phyloP scores from a whole-genome alignment of 495 filamentous ascomycete genomes.

The Penicillium verhagenii region DNA sequence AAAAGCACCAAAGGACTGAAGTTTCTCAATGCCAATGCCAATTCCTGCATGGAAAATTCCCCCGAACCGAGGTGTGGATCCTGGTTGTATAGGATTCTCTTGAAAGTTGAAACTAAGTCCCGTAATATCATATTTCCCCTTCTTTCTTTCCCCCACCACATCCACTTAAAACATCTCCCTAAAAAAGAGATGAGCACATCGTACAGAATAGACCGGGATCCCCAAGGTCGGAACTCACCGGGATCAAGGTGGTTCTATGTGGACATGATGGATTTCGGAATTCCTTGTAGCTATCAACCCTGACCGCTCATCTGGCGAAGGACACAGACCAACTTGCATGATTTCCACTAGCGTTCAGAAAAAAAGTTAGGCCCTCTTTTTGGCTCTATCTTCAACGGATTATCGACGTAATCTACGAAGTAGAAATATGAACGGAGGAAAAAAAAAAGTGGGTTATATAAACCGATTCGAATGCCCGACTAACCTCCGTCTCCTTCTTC shows the following conservation, averaged over 20 bases:
- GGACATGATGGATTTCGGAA: too few relatives aligned
- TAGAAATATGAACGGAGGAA: too few relatives aligned
- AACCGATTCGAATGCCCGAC: background rate
- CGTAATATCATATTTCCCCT: too few relatives aligned
- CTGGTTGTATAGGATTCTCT: too few relatives aligned
- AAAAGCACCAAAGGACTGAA: background rate
- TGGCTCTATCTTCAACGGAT: too few relatives aligned
- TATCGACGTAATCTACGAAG: constrained; percentile 1
- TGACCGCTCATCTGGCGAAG: constrained; percentile 22
- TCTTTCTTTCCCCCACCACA: too few relatives aligned
- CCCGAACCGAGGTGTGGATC: too few relatives aligned
- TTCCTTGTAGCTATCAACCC: too few relatives aligned
- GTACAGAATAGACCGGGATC: background rate
- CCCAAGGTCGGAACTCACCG: constrained; percentile 16
- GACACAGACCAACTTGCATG: constrained; percentile 11
- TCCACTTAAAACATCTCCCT: too few relatives aligned
- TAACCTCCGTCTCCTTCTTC: background rate
- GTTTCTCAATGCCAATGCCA: background rate
- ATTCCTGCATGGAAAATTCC: too few relatives aligned
- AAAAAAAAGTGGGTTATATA: constrained; percentile 1
- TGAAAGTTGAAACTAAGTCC: too few relatives aligned
- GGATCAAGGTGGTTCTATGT: constrained; percentile 9
- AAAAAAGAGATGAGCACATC: background rate
- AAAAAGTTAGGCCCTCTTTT: background rate
- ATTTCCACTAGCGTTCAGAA: constrained; percentile 9